Evolutionary conservation across 108 stramenopile genomes (phyloP).

Genomic region (Parietichytrium sp.): DNA sequence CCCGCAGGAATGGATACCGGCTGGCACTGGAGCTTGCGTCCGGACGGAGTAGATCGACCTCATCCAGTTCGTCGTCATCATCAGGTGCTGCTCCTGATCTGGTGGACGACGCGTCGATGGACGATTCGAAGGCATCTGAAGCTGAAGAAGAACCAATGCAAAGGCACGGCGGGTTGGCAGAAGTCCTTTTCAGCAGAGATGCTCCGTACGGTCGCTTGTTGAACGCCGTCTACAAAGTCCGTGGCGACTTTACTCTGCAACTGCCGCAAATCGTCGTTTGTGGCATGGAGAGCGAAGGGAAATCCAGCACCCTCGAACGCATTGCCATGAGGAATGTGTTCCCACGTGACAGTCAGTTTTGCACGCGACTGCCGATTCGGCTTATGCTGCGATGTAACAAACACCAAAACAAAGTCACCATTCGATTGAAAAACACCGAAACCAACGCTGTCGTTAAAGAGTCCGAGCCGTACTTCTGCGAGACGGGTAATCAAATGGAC

Average conservation of each 20-base stretch:
- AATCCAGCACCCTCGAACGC: slow-evolving; percentile 7
- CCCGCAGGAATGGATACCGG: too few species aligned
- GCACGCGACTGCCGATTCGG: slow-evolving; percentile 7
- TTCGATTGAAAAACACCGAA: not conserved
- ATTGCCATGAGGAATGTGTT: slow-evolving; percentile 30
- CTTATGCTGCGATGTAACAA: not conserved
- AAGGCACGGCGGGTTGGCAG: not conserved
- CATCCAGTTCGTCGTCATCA: too few species aligned
- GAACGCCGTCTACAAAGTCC: not conserved
- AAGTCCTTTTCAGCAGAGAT: not conserved
- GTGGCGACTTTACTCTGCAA: not conserved
- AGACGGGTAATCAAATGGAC: not conserved
- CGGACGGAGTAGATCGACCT: too few species aligned
- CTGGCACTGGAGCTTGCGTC: too few species aligned
- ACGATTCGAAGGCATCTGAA: too few species aligned
- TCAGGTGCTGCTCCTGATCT: too few species aligned
- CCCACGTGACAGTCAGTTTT: slow-evolving; percentile 1
- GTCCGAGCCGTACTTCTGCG: not conserved
- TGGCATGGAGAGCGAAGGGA: slow-evolving; percentile 1
- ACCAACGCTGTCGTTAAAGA: not conserved
- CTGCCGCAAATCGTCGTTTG: slow-evolving; percentile 20
- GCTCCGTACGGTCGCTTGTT: not conserved
- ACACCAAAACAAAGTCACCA: slow-evolving; percentile 23
- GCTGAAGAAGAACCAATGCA: too few species aligned
- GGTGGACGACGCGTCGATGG: too few species aligned